Evolutionary conservation across 495 filamentous ascomycete genomes (phyloP).

Genomic region (Xanthoparmelia taractica): DNA sequence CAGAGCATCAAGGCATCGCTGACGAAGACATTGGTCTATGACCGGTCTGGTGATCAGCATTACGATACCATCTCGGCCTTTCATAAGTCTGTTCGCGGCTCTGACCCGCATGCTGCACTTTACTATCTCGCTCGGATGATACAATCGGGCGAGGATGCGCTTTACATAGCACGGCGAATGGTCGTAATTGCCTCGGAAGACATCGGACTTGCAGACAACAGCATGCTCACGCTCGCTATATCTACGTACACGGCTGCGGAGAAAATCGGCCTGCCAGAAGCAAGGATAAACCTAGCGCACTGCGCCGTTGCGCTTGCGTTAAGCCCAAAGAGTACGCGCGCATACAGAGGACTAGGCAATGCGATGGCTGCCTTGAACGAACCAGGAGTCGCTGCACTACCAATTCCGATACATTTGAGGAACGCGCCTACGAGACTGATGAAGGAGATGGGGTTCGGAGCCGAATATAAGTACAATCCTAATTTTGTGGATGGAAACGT

Average conservation of each 20-base stretch:
- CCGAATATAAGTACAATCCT: slow-evolving; percentile 94
- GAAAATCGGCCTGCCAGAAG: slow-evolving; percentile 89
- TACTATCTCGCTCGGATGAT: slow-evolving; percentile 96
- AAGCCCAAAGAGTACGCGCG: slow-evolving; percentile 76
- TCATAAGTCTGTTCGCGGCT: slow-evolving; percentile 89
- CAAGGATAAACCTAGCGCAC: slow-evolving; percentile 85
- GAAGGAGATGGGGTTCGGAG: slow-evolving; percentile 77
- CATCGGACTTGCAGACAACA: slow-evolving; percentile 84
- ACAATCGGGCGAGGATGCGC: slow-evolving; percentile 87
- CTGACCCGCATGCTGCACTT: slow-evolving; percentile 74
- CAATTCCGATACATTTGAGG: slow-evolving; percentile 78
- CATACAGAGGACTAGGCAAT: slow-evolving; percentile 76
- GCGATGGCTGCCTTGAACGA: slow-evolving; percentile 67
- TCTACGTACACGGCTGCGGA: slow-evolving; percentile 78
- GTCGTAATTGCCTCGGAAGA: slow-evolving; percentile 90
- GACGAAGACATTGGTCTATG: slow-evolving; percentile 88
- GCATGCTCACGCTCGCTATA: slow-evolving; percentile 73
- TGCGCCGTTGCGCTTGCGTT: slow-evolving; percentile 73
- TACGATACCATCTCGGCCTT: slow-evolving; percentile 94
- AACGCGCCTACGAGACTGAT: slow-evolving; percentile 89
- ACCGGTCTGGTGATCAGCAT: slow-evolving; percentile 89
- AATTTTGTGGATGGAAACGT: slow-evolving; percentile 79
- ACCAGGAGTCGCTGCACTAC: slow-evolving; percentile 68
- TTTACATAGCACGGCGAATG: slow-evolving; percentile 85
- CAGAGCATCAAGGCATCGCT: slow-evolving; percentile 68